phyloP scores from a whole-genome alignment of 1,284 basidiomycete genomes.

The Rhodotorula sp. region DNA sequence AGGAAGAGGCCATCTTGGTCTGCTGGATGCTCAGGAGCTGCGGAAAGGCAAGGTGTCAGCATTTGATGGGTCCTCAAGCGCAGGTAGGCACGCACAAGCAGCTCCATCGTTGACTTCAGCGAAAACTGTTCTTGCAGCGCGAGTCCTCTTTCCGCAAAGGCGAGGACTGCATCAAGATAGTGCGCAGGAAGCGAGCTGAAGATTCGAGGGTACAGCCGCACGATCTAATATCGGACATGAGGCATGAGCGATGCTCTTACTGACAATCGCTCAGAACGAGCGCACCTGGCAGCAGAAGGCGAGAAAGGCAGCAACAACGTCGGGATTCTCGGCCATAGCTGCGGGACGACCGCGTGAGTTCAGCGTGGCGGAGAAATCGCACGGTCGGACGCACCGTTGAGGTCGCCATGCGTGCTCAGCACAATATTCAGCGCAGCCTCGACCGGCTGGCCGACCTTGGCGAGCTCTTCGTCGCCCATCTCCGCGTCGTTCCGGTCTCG shows the following conservation, averaged over 20 bases:
- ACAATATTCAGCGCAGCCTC: constrained; percentile 24
- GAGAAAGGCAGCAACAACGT: constrained; percentile 46
- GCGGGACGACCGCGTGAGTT: neutral
- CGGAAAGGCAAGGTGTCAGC: too few species aligned
- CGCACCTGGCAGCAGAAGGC: constrained; percentile 30
- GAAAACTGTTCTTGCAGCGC: constrained; percentile 46
- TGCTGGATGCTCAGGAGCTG: constrained; percentile 43
- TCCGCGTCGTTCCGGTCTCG: constrained; percentile 13
- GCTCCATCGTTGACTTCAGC: constrained; percentile 40
- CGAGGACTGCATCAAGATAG: constrained; percentile 38
- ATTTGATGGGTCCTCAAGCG: accelerated
- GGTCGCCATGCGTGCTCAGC: constrained; percentile 19
- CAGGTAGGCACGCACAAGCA: constrained; percentile 30
- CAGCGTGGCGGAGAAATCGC: neutral
- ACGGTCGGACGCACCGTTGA: constrained; percentile 5
- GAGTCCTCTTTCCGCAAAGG: constrained; percentile 37
- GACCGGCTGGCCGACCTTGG: constrained; percentile 19
- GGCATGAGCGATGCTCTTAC: too few species aligned
- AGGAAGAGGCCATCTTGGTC: constrained; percentile 36
- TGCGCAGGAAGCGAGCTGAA: constrained; percentile 33
- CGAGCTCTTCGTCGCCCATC: constrained; percentile 19
- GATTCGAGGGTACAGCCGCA: constrained; percentile 32
- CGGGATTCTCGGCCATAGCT: constrained; percentile 46
- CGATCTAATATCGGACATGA: constrained; percentile 10
- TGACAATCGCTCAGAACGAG: neutral